Conservation (phyloP, 2,329 filamentous ascomycete genomes). For the Boeremia exigua region DNA sequence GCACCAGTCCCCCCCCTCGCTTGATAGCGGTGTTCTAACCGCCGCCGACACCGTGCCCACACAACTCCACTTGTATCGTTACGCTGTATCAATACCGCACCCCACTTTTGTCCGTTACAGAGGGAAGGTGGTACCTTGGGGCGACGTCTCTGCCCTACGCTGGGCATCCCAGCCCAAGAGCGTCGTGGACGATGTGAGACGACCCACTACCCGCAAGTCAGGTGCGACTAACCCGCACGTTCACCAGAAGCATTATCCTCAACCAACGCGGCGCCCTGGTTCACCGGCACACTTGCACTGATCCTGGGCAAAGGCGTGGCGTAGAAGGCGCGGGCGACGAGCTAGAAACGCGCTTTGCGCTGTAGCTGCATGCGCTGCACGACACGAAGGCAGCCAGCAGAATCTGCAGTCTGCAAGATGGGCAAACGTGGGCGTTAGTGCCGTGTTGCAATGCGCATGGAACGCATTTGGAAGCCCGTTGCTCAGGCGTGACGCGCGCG, state of each 20-base stretch:
- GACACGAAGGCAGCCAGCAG: background rate
- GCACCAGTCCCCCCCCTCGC: conserved; percentile 7
- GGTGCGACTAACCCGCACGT: conserved; percentile 15
- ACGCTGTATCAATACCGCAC: conserved; percentile 5
- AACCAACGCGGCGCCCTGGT: background rate
- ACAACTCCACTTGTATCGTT: conserved; percentile 12
- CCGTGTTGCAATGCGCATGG: background rate
- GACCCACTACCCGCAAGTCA: conserved; percentile 12
- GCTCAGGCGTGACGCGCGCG: background rate
- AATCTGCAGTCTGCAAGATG: background rate
- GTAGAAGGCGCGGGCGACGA: background rate
- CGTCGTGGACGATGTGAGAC: background rate
- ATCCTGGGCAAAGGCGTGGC: background rate
- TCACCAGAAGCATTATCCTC: conserved; percentile 2
- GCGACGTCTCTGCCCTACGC: conserved; percentile 4
- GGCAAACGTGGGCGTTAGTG: background rate
- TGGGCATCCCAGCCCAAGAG: conserved; percentile 17
- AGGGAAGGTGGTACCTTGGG: background rate
- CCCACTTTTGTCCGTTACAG: conserved; percentile 2
- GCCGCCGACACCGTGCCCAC: background rate
- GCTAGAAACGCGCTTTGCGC: background rate
- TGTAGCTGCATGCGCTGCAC: background rate
- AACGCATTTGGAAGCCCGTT: background rate
- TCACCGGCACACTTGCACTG: background rate
- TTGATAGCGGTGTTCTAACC: background rate